Percentiles rank a stretch among this genome's conserved stretches.
Conservation (phyloP, 805 yeast genomes). For the Starmerella stigmatis region DNA sequence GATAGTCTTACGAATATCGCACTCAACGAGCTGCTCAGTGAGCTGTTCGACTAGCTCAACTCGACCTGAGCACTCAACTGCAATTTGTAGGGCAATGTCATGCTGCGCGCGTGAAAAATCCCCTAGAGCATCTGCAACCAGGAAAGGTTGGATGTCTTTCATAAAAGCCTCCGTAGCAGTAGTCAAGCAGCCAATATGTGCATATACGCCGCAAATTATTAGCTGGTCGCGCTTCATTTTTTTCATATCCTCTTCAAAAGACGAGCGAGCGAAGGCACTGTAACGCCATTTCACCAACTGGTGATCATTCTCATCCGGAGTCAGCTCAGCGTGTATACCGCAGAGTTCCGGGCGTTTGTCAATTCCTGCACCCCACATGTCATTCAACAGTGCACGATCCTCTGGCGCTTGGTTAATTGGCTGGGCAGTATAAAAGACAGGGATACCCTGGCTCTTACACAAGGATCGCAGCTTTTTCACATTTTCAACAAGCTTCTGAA, state of each 20-base stretch:
- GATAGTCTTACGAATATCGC: constrained; percentile 7
- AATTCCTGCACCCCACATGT: constrained; percentile 19
- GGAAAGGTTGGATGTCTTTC: constrained; percentile 17
- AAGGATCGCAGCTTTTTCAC: constrained; percentile 1
- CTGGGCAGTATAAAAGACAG: constrained; percentile 19
- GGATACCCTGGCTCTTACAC: constrained; percentile 16
- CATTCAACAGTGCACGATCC: constrained; percentile 16
- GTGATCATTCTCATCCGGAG: constrained; percentile 12
- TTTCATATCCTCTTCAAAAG: constrained; percentile 4
- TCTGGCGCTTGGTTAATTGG: constrained; percentile 13
- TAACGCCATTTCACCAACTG: constrained; percentile 16
- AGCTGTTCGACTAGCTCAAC: constrained; percentile 1
- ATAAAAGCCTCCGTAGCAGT: constrained; percentile 19
- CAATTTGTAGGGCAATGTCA: constrained; percentile 7
- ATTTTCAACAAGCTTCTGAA: constrained; percentile 6
- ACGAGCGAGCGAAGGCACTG: constrained; percentile 15
- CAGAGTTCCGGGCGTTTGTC: constrained; percentile 8
- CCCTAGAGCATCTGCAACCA: constrained; percentile 15
- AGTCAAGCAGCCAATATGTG: constrained; percentile 19
- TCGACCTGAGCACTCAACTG: constrained; percentile 9
- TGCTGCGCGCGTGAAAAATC: constrained; percentile 16
- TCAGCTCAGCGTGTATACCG: constrained; percentile 3
- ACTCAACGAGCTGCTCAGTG: constrained; percentile 1
- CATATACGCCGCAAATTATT: constrained; percentile 18
- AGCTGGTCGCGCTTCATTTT: constrained; percentile 14